Percentiles rank a stretch among this genome's conserved stretches.
phyloP scores from a whole-genome alignment of 1,284 basidiomycete species.

The Trichosporon faecale region DNA sequence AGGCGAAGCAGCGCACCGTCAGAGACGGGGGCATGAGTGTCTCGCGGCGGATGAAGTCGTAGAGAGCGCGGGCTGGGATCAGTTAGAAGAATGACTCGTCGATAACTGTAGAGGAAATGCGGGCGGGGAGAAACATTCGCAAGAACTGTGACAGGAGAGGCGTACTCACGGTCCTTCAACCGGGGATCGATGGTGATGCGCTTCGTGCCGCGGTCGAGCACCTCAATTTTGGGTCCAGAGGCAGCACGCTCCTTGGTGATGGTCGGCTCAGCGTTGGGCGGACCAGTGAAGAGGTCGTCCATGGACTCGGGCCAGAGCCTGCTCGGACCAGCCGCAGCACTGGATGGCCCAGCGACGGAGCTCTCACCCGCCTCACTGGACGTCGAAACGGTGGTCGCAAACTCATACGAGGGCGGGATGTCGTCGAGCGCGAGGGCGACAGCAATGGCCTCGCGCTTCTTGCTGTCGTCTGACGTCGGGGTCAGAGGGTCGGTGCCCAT shows the following conservation, averaged over 20 bases:
- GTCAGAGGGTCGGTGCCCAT: constrained; percentile 4
- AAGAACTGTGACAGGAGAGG: neutral
- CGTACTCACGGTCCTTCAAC: constrained; percentile 34
- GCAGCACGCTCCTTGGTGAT: constrained; percentile 22
- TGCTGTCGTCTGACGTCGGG: constrained; percentile 1
- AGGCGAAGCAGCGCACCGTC: constrained; percentile 28
- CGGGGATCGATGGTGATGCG: constrained; percentile 26
- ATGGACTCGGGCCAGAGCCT: constrained; percentile 26
- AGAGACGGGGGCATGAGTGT: constrained; percentile 31
- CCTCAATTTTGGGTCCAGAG: constrained; percentile 22
- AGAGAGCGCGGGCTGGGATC: constrained; percentile 34
- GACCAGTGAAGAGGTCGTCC: constrained; percentile 32
- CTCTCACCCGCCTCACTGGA: constrained; percentile 5
- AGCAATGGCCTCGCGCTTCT: constrained; percentile 14
- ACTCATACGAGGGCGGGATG: constrained; percentile 39
- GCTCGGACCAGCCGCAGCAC: neutral
- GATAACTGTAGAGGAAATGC: neutral
- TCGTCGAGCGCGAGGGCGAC: constrained; percentile 24
- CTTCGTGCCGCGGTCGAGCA: neutral
- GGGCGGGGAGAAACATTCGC: neutral
- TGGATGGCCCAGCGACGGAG: neutral
- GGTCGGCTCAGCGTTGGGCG: constrained; percentile 36
- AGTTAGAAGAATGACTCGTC: neutral
- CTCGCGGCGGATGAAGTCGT: constrained; percentile 39
- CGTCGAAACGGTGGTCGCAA: constrained; percentile 10